Percentiles rank a stretch among this genome's conserved stretches.
Conservation (phyloP, 2,329 filamentous ascomycete genomes). For the Grosmannia huntii region DNA sequence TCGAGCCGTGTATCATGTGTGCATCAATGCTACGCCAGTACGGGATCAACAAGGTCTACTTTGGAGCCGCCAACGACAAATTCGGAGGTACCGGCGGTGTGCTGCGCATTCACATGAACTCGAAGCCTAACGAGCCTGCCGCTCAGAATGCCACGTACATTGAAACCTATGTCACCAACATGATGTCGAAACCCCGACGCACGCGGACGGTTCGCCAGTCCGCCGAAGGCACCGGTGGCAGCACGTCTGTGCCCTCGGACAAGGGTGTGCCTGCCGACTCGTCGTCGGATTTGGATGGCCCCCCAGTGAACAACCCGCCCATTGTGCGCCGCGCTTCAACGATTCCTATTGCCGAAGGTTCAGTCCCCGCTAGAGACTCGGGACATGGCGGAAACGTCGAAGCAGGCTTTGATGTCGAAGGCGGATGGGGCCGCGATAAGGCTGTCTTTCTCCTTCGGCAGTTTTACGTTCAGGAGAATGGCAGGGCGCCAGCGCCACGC, state of each 20-base stretch:
- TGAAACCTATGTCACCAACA: conserved; percentile 13
- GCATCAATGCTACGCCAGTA: conserved; percentile 84
- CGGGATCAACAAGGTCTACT: conserved; percentile 79
- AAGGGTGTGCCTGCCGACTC: neutral
- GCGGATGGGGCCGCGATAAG: conserved; percentile 80
- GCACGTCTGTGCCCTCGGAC: neutral
- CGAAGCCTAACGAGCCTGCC: conserved; percentile 23
- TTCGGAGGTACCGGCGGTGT: conserved; percentile 96
- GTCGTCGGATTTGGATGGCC: neutral
- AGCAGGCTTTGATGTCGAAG: conserved; percentile 66
- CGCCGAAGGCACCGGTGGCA: neutral
- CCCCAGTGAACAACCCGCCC: conserved; percentile 1
- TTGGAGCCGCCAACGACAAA: conserved; percentile 89
- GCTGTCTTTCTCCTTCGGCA: conserved; percentile 83
- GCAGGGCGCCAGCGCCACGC: conserved; percentile 51
- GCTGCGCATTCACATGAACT: conserved; percentile 65
- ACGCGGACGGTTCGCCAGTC: neutral
- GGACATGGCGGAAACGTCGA: conserved; percentile 60
- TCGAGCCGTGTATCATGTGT: conserved; percentile 98
- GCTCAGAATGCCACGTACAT: conserved; percentile 11
- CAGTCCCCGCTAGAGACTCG: conserved; percentile 15
- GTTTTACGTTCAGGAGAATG: conserved; percentile 98
- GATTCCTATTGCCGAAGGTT: conserved; percentile 14
- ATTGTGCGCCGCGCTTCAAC: conserved; percentile 11
- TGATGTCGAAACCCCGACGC: conserved; percentile 10